Evolutionary conservation across 768 basidiomycete species (phyloP), one percentile per base, ranked within the genome.

Genomic region (Phlebiopsis flavidoalba): DNA sequence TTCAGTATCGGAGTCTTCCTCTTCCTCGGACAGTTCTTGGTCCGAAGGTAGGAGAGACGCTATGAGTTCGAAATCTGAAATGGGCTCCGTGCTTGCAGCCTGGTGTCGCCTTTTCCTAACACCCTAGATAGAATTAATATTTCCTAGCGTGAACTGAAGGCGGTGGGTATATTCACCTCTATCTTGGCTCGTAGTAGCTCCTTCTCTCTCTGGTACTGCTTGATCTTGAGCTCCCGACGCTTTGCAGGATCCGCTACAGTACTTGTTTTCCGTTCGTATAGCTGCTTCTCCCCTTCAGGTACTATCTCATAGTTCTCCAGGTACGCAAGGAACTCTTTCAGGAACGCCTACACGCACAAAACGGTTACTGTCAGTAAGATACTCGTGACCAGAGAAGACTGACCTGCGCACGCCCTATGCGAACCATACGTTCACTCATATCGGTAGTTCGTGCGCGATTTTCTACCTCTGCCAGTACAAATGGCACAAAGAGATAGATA

Each of bases 181-280:
- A 98, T 83, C 60, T 81, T 81, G 19, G 74, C 73, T 57, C 85
- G 82, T 31, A 98, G 73, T n/a, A 31, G 26, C 37, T 90, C 88
- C 72, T 91, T 95, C 73, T 96, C 94, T 59, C 84, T 82, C 72
- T 88, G 86, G 72, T 85, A 98, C 70, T 95, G 95, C 62, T 84
- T 86, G 64, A 99, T 97, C 77, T 97, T 99, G 36, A 87, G 72
- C 65, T 96, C 94, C 65, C 97, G 77, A 59, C 89, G 80, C 68
- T 81, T 83, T 1, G 84, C 81, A 19, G 87, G 82, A 71, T 98
- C 89, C 10, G 67, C 72, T 53, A 86, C 72, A n/a, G 76, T 66
- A 8, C 78, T 77, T 10, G 80, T 64, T 56, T 77, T 79, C 51
- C 78, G 79, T 48, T 73, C 75, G 64, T 86, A 82, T 11, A 93